Evolutionary conservation across 306 rosid genomes (phyloP).

Genomic region (Corylus heterophylla): DNA sequence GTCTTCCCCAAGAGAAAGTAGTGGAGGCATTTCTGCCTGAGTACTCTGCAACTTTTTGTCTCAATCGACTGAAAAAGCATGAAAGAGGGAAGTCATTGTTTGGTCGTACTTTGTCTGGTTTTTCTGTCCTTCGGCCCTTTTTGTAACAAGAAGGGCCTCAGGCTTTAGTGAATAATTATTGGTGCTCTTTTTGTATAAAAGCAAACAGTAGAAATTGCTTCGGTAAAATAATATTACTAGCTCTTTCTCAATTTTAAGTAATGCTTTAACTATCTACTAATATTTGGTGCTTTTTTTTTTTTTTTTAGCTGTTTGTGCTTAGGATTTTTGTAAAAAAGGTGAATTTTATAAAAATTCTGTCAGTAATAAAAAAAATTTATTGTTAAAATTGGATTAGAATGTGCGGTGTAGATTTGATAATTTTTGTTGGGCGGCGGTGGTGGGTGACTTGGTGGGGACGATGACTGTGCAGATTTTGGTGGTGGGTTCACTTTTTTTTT

Average conservation of each 20-base stretch:
- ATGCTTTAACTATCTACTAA: no score
- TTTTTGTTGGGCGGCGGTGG: background rate
- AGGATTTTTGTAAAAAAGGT: no score
- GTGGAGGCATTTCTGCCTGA: background rate
- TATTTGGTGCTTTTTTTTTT: background rate
- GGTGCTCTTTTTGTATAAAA: no score
- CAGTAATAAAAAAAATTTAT: no score
- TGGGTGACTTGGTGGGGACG: background rate
- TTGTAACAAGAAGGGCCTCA: background rate
- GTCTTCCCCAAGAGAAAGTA: background rate
- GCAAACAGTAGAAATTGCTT: no score
- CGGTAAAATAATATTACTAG: no score
- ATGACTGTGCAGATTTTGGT: constrained; percentile 22
- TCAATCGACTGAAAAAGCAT: background rate
- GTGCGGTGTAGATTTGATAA: background rate
- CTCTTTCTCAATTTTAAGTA: no score
- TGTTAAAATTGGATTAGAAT: no score
- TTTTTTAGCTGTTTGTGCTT: background rate
- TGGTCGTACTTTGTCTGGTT: background rate
- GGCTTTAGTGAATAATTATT: no score
- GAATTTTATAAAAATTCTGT: no score
- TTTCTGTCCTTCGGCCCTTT: background rate
- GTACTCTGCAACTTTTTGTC: background rate
- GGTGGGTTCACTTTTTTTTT: constrained; percentile 15
- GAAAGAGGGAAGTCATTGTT: background rate